phyloP scores from a whole-genome alignment of 1,139 yeast genomes.

The Lodderomyces margitis region DNA sequence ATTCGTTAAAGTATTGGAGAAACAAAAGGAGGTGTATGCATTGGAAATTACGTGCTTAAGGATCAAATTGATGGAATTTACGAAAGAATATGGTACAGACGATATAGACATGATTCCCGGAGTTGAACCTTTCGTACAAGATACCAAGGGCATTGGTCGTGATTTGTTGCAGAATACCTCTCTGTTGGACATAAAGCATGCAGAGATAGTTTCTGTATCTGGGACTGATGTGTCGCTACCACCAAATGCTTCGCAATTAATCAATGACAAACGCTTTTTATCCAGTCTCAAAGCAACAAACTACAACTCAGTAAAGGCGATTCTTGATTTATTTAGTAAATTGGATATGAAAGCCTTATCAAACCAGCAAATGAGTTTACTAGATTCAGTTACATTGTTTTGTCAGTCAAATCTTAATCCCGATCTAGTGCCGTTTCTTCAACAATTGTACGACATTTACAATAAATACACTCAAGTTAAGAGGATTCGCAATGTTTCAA shows the following conservation, averaged over 20 bases:
- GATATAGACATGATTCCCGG: slow-evolving; percentile 9
- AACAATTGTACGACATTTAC: slow-evolving; percentile 15
- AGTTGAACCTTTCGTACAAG: slow-evolving; percentile 12
- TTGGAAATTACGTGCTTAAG: slow-evolving; percentile 11
- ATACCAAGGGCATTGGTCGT: slow-evolving; percentile 8
- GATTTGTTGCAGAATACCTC: not conserved
- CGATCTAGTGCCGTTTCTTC: slow-evolving; percentile 8
- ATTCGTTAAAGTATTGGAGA: slow-evolving; percentile 20
- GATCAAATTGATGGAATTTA: slow-evolving; percentile 14
- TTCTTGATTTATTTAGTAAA: slow-evolving; percentile 5
- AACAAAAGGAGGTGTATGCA: slow-evolving; percentile 7
- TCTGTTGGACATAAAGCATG: not conserved
- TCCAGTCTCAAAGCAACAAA: slow-evolving; percentile 4
- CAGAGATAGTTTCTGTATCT: not conserved
- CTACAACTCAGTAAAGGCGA: slow-evolving; percentile 1
- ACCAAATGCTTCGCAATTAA: not conserved
- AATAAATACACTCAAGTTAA: slow-evolving; percentile 23
- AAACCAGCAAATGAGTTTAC: slow-evolving; percentile 19
- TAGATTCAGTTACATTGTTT: slow-evolving; percentile 24
- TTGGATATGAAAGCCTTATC: slow-evolving; percentile 13
- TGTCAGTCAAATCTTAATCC: slow-evolving; percentile 13
- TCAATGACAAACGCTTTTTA: slow-evolving; percentile 6
- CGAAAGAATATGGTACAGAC: slow-evolving; percentile 9
- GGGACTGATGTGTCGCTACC: not conserved
- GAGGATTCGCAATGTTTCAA: slow-evolving; percentile 30